Evolutionary conservation across 225 moss, liverwort and hornwort species (phyloP), one percentile per base, ranked within the genome.

Genomic region (Polytrichum commune): DNA sequence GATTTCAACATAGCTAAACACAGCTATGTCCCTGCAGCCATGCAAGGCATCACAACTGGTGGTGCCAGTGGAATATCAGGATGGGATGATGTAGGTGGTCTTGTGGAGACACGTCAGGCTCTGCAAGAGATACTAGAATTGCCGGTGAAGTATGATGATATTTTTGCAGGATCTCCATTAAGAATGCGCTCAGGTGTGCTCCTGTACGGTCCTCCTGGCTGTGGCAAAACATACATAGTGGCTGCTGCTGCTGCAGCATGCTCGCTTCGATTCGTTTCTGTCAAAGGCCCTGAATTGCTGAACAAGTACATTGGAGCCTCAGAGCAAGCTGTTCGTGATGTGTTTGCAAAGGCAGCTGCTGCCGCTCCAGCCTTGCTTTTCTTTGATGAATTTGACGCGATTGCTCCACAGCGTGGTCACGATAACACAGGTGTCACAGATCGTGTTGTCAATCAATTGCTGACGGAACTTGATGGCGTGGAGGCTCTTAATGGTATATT

Each of bases 291-390:
- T 74, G 98, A 98, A 81, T 81, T 98, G 32, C 79, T 98, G 76
- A 98, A 98, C 69, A 98, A 98, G 84, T 98, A 98, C 64, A 98
- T 98, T 63, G 98, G 95, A 82, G 98, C 98, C 55, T 98, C 95
- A 73, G 98, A 98, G 81, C 98, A 98, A 91, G 98, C 89, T 79
- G 98, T 96, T 63, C 93, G 93, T 66, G 98, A 98, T 76, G 82
- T 98, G 23, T 98, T 98, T 81, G 88, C 95, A 4, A 98, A 85
- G 81, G 95, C 98, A 60, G 89, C 87, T 71, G 85, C 91, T 38
- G 92, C 92, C 54, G 92, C 98, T 61, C 98, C 98, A 64, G 95
- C 92, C 63, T 87, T 98, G 66, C 83, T 98, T 69, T 98, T 98
- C 76, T 98, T 98, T 78, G 98, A 98, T 77, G 98, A 98, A 76